phyloP scores from a whole-genome alignment of 2,329 filamentous ascomycete species.

The Penicillium sclerotiorum region DNA sequence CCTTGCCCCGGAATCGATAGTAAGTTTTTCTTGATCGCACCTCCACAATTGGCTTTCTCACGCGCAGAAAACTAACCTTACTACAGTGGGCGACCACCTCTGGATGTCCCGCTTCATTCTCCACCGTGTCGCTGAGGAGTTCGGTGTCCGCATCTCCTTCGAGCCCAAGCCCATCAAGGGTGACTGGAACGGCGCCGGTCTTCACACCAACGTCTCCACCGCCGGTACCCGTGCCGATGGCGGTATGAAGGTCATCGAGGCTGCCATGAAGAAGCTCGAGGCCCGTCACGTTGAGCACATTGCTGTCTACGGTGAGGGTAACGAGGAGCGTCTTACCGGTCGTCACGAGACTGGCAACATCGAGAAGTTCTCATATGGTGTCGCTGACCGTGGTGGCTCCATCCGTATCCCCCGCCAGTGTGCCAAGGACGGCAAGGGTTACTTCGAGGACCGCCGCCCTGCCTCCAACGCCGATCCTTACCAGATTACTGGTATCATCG shows the following conservation, averaged over 20 bases:
- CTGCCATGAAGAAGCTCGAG: slow-evolving; percentile 80
- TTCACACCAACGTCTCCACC: slow-evolving; percentile 93
- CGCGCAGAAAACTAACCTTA: slow-evolving; percentile 6
- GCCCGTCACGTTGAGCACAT: slow-evolving; percentile 81
- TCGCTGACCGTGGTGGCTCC: slow-evolving; percentile 92
- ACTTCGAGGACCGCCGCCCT: slow-evolving; percentile 84
- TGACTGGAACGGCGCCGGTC: slow-evolving; percentile 95
- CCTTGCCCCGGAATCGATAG: slow-evolving; percentile 83
- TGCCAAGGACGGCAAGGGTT: slow-evolving; percentile 86
- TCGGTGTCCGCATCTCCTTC: slow-evolving; percentile 92
- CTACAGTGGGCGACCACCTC: slow-evolving; percentile 88
- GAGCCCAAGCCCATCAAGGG: slow-evolving; percentile 94
- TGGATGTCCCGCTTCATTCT: slow-evolving; percentile 92
- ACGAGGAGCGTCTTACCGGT: slow-evolving; percentile 90
- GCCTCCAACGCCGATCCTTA: slow-evolving; percentile 89
- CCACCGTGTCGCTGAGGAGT: slow-evolving; percentile 90
- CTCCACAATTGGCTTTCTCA: neutral
- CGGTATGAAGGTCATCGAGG: slow-evolving; percentile 94
- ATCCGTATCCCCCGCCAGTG: slow-evolving; percentile 88
- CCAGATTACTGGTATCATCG: slow-evolving; percentile 79
- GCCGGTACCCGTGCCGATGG: slow-evolving; percentile 85
- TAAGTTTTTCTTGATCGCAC: slow-evolving; percentile 49
- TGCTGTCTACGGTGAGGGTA: slow-evolving; percentile 92
- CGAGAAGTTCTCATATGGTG: slow-evolving; percentile 89
- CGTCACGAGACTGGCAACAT: slow-evolving; percentile 92